Conservation (phyloP, 805 yeast species). For the Candida cerambycidarum region DNA sequence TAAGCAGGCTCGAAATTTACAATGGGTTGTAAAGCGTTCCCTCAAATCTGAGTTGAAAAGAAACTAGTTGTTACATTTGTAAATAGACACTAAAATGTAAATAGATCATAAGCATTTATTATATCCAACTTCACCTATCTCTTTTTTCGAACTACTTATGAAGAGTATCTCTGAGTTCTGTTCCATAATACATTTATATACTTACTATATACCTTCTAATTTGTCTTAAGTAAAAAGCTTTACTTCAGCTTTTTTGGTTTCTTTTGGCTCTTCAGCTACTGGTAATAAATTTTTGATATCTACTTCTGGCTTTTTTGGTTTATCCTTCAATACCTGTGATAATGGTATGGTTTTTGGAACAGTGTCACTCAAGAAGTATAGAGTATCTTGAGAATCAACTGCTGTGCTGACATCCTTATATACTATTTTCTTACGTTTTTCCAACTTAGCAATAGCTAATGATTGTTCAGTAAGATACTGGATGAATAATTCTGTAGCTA, state of each 20-base stretch:
- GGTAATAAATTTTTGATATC: slow-evolving; percentile 14
- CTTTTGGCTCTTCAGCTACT: not conserved
- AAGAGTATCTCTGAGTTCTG: no score
- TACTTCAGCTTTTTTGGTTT: not conserved
- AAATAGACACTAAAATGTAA: not conserved
- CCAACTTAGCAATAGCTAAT: slow-evolving; percentile 58
- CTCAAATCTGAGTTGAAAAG: slow-evolving; percentile 5
- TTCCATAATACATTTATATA: no score
- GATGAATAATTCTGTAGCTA: slow-evolving; percentile 76
- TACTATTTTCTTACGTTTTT: slow-evolving; percentile 64
- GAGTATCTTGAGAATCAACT: slow-evolving; percentile 56
- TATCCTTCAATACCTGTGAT: slow-evolving; percentile 41
- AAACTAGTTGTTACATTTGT: not conserved
- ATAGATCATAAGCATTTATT: not conserved
- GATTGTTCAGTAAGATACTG: slow-evolving; percentile 74
- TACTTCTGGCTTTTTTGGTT: slow-evolving; percentile 5
- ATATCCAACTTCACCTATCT: no score
- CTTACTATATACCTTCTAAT: not conserved
- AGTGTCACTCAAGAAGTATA: slow-evolving; percentile 62
- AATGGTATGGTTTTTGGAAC: slow-evolving; percentile 63
- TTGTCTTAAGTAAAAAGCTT: slow-evolving; percentile 1
- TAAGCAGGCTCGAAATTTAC: slow-evolving; percentile 26
- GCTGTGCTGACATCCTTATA: slow-evolving; percentile 71
- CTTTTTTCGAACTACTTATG: no score
- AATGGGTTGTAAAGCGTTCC: slow-evolving; percentile 26